Evolutionary conservation across 2,329 filamentous ascomycete genomes (phyloP).

Genomic region (Paecilomyces fulvus): DNA sequence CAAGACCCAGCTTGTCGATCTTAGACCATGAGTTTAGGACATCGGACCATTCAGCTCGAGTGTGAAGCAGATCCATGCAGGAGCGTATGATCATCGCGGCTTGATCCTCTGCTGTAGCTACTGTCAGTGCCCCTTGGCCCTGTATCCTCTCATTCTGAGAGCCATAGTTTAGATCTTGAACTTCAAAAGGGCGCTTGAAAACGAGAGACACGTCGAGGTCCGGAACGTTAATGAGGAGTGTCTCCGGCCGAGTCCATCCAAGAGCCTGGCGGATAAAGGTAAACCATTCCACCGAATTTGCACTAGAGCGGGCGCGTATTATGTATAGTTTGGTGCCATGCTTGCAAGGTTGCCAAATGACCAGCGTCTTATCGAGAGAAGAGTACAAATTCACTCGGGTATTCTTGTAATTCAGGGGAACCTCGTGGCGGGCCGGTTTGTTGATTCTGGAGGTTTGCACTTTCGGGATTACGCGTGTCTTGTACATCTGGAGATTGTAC

Average conservation of each 20-base stretch:
- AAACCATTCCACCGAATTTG: constrained; percentile 60
- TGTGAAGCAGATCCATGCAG: constrained; percentile 51
- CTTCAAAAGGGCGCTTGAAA: constrained; percentile 52
- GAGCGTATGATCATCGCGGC: constrained; percentile 48
- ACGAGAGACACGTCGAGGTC: constrained; percentile 52
- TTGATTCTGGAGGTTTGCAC: constrained; percentile 46
- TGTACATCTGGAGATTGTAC: constrained; percentile 52
- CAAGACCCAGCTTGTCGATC: constrained; percentile 53
- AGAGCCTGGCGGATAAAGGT: constrained; percentile 54
- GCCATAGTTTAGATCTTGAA: constrained; percentile 35
- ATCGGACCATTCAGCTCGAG: constrained; percentile 50
- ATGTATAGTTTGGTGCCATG: constrained; percentile 53
- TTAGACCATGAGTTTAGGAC: constrained; percentile 52
- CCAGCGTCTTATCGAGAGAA: constrained; percentile 58
- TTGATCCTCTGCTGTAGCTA: constrained; percentile 40
- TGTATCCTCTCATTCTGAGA: constrained; percentile 34
- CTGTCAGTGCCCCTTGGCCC: constrained; percentile 34
- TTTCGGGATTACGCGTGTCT: constrained; percentile 55
- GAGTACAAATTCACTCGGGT: constrained; percentile 57
- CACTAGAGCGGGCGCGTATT: constrained; percentile 52
- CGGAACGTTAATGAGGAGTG: constrained; percentile 54
- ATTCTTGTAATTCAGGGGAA: constrained; percentile 46
- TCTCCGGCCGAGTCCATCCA: constrained; percentile 49
- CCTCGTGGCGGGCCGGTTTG: constrained; percentile 48
- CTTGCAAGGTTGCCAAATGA: constrained; percentile 50